Base-by-base conservation (phyloP, 805 yeast genomes). In the Zygosaccharomyces kombuchaensis region DNA sequence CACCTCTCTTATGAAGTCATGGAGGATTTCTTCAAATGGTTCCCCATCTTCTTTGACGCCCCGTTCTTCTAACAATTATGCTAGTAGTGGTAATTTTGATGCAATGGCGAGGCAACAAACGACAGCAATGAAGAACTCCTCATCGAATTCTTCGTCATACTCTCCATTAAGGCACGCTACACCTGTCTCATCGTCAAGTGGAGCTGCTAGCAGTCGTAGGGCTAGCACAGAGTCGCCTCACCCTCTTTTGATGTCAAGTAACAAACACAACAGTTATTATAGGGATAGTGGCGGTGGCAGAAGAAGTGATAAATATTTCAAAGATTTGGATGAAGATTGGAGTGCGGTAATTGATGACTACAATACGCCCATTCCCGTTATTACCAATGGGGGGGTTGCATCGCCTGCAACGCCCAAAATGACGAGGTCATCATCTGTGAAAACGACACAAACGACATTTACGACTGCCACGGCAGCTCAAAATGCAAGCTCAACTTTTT, bases 281-380 rank as follows among this genome's bases (percentile, higher is more conserved):
- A 38, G 26, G 14, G 41, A 38, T 12, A 38, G 23, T 16, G 40
- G 32, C 14, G 40, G 40, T 25, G 44, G 44, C 19, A 65, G 63
- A 6, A 60, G 66, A 37, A 59, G 55, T 35, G 64, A 68, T 26
- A 60, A 51, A 39, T 65, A 63, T 46, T 84, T 82, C 59, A 71
- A 80, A 36, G 96, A 89, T 60, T 69, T 82, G 46, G 96, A 89
- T 62, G 95, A 86, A 55, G 96, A 88, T 65, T 89, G 96, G 96
- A 91, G 88, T 63, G 95, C 91, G 9, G 83, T 81, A 36, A 81
- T 77, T 45, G 79, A 76, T 37, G 71, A 69, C 48, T 65, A 55
- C 47, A 66, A 54, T 50, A 62, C 49, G 65, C 71, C 56, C 38
- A 61, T 55, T 35, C 65, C 65, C 8, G 62, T 50, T 52, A 59